Conservation (phyloP, 179 eudicot genomes). For the Silene noctiflora region DNA sequence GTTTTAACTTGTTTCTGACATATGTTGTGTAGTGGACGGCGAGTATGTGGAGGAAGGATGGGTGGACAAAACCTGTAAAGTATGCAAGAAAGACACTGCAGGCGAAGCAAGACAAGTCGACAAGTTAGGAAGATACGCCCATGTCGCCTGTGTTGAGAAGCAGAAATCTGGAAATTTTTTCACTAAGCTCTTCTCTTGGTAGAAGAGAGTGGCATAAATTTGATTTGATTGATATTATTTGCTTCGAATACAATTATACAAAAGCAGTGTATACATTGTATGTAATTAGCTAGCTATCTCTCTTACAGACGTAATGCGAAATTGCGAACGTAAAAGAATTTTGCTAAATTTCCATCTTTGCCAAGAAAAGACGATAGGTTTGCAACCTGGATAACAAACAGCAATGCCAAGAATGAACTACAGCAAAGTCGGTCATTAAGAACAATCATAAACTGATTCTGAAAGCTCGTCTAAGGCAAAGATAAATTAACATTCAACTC, state of each 20-base stretch:
- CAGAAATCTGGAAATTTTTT: conserved; percentile 70
- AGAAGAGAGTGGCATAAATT: background rate
- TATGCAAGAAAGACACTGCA: conserved; percentile 91
- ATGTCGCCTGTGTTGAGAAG: conserved; percentile 69
- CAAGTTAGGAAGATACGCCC: conserved; percentile 78
- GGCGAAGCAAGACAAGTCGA: conserved; percentile 84
- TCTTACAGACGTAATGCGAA: background rate
- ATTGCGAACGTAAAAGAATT: background rate
- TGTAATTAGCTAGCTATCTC: conserved; percentile 20
- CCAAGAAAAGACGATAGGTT: too few relatives aligned
- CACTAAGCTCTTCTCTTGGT: conserved; percentile 67
- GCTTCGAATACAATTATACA: background rate
- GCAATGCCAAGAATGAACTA: too few relatives aligned
- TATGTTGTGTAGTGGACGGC: conserved; percentile 65
- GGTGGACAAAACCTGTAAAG: conserved; percentile 95
- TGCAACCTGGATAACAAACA: too few relatives aligned
- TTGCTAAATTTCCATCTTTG: too few relatives aligned
- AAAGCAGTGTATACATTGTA: background rate
- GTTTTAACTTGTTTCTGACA: background rate
- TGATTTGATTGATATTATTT: background rate
- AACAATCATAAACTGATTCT: too few relatives aligned
- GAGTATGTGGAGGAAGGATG: conserved; percentile 97
- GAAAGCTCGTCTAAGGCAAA: too few relatives aligned
- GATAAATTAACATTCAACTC: too few relatives aligned
- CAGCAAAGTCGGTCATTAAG: too few relatives aligned